Conservation (phyloP, 768 basidiomycete genomes). For the Suillus decipiens region DNA sequence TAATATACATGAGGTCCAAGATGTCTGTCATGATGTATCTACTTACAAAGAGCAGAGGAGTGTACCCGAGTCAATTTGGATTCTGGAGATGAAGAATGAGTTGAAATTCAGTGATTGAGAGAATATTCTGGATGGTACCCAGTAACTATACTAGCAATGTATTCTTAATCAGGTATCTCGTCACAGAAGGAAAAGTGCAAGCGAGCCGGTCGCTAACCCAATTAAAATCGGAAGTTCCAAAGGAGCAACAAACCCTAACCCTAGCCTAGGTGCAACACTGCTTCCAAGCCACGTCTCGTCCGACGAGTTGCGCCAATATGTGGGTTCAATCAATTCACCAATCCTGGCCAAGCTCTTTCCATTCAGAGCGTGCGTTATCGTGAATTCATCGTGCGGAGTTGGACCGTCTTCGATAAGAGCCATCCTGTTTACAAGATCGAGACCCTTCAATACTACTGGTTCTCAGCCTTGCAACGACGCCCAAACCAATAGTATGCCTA, state of each 20-base stretch:
- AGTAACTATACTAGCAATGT: no score
- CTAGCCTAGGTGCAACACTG: conserved; percentile 2
- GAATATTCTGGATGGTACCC: no score
- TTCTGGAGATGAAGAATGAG: no score
- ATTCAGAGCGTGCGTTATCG: conserved; percentile 5
- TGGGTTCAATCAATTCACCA: conserved; percentile 2
- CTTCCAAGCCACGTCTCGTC: not conserved
- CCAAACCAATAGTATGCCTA: conserved; percentile 32
- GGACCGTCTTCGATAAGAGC: not conserved
- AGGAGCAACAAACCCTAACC: not conserved
- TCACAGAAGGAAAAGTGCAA: no score
- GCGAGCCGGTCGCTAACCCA: no score
- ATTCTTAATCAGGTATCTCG: no score
- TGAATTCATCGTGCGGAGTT: not conserved
- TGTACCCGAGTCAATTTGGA: no score
- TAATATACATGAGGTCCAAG: no score
- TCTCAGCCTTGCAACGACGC: not conserved
- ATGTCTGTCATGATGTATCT: no score
- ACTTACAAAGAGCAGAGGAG: no score
- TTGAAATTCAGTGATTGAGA: no score
- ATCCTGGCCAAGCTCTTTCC: conserved; percentile 13
- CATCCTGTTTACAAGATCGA: not conserved
- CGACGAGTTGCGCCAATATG: not conserved
- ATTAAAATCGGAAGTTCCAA: no score
- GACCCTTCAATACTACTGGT: not conserved